A percentile compares a stretch with the other conserved stretches of the same genome.
phyloP scores from a whole-genome alignment of 352 stramenopile species.

The Phytophthora rubi region DNA sequence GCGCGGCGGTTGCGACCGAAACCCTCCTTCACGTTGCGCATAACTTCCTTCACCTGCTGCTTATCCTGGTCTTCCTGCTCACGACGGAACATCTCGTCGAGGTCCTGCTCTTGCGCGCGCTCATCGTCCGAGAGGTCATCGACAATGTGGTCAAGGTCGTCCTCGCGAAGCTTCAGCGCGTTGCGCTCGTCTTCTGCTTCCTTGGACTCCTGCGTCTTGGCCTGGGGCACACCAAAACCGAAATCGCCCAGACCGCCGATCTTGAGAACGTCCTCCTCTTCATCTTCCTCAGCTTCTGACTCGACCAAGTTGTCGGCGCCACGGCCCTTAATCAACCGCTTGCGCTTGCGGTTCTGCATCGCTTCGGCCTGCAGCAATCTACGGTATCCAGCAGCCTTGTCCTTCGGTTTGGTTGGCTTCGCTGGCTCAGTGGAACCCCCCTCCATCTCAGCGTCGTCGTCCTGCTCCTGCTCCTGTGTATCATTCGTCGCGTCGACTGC shows the following conservation, averaged over 20 bases:
- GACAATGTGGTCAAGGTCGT: slow-evolving; percentile 86
- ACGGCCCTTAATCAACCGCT: slow-evolving; percentile 54
- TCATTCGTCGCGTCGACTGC: slow-evolving; percentile 19
- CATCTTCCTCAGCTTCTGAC: slow-evolving; percentile 86
- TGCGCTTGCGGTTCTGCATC: slow-evolving; percentile 56
- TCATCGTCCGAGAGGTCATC: slow-evolving; percentile 89
- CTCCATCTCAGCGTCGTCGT: slow-evolving; percentile 12
- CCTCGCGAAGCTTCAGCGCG: slow-evolving; percentile 74
- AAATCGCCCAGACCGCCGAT: slow-evolving; percentile 86
- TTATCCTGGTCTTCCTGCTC: slow-evolving; percentile 75
- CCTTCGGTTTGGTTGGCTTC: slow-evolving; percentile 34
- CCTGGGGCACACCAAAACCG: slow-evolving; percentile 81
- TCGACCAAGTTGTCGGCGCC: slow-evolving; percentile 70
- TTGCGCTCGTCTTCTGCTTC: slow-evolving; percentile 82
- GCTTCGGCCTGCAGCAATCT: slow-evolving; percentile 71
- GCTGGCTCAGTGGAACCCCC: slow-evolving; percentile 1
- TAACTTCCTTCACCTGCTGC: slow-evolving; percentile 81
- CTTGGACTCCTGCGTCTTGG: slow-evolving; percentile 72
- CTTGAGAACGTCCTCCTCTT: slow-evolving; percentile 84
- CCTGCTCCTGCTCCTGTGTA: slow-evolving; percentile 6
- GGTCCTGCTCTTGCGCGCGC: slow-evolving; percentile 60
- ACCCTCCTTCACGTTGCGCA: slow-evolving; percentile 90
- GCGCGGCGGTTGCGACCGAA: slow-evolving; percentile 85
- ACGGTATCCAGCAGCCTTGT: slow-evolving; percentile 75
- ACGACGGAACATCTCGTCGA: slow-evolving; percentile 79